Evolutionary conservation across 2,329 filamentous ascomycete species (phyloP).

Genomic region (Calonectria hongkongensis): DNA sequence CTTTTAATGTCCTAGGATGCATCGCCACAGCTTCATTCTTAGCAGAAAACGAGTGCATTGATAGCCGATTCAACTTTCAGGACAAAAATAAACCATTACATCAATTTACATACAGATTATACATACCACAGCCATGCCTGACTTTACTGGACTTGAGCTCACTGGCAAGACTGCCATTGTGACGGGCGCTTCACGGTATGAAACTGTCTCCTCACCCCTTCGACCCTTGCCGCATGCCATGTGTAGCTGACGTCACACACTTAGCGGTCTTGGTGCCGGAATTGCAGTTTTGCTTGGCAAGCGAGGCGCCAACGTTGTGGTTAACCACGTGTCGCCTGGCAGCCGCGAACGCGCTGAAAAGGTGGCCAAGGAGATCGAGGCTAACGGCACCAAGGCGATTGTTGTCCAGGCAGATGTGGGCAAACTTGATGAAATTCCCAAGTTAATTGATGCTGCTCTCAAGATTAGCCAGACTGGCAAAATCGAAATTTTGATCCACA

Average conservation of each 20-base stretch:
- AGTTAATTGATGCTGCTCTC: slow-evolving; percentile 46
- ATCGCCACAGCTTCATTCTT: background rate
- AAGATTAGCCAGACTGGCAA: slow-evolving; percentile 48
- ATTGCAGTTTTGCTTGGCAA: slow-evolving; percentile 44
- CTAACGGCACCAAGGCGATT: slow-evolving; percentile 41
- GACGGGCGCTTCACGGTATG: slow-evolving; percentile 48
- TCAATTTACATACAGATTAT: background rate
- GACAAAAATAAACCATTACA: background rate
- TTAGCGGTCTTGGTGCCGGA: slow-evolving; percentile 46
- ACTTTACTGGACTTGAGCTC: slow-evolving; percentile 49
- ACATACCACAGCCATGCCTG: slow-evolving; percentile 18
- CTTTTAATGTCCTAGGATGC: background rate
- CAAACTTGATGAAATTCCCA: slow-evolving; percentile 43
- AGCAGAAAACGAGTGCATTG: background rate
- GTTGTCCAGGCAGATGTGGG: slow-evolving; percentile 45
- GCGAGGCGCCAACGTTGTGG: slow-evolving; percentile 49
- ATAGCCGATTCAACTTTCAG: background rate
- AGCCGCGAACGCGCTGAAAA: slow-evolving; percentile 46
- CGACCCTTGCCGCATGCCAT: too few species aligned
- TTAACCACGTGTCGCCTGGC: slow-evolving; percentile 43
- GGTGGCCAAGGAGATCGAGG: slow-evolving; percentile 43
- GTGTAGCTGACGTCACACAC: background rate
- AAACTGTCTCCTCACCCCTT: background rate
- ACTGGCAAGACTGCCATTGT: slow-evolving; percentile 53
- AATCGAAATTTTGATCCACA: slow-evolving; percentile 53